Evolutionary conservation across 495 filamentous ascomycete genomes (phyloP).

Genomic region (Monascus purpureus): DNA sequence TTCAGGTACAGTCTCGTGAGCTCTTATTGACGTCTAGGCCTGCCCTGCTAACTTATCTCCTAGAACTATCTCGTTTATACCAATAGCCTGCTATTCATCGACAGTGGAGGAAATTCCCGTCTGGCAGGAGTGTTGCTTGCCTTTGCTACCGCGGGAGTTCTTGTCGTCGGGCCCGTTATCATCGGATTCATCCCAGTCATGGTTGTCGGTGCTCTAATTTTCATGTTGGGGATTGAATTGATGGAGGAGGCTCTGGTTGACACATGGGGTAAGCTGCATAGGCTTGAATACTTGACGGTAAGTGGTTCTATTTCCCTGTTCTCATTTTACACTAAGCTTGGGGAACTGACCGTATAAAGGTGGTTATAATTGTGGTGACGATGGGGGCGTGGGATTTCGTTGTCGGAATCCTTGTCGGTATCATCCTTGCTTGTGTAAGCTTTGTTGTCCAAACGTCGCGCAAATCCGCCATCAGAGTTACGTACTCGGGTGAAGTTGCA

Average conservation of each 20-base stretch:
- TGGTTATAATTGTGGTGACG: slow-evolving; percentile 80
- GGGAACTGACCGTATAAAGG: slow-evolving; percentile 31
- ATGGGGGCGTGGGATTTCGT: slow-evolving; percentile 98
- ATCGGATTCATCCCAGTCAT: slow-evolving; percentile 93
- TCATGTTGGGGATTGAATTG: slow-evolving; percentile 82
- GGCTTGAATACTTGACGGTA: slow-evolving; percentile 80
- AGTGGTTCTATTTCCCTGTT: slow-evolving; percentile 5
- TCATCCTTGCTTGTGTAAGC: slow-evolving; percentile 79
- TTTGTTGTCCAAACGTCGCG: slow-evolving; percentile 83
- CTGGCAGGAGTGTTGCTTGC: slow-evolving; percentile 81
- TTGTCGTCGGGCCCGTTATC: slow-evolving; percentile 70
- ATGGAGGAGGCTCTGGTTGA: slow-evolving; percentile 75
- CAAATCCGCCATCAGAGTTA: slow-evolving; percentile 73
- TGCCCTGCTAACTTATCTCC: slow-evolving; percentile 2
- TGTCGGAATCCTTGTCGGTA: slow-evolving; percentile 79
- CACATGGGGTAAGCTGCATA: slow-evolving; percentile 73
- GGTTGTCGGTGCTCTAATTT: slow-evolving; percentile 91
- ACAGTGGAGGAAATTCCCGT: slow-evolving; percentile 74
- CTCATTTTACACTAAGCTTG: neutral
- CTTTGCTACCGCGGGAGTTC: slow-evolving; percentile 58
- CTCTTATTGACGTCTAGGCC: neutral
- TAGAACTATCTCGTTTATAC: slow-evolving; percentile 93
- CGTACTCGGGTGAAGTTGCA: slow-evolving; percentile 72
- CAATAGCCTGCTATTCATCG: slow-evolving; percentile 90
- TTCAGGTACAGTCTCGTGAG: slow-evolving; percentile 43